Evolutionary conservation across 352 stramenopile genomes (phyloP), one percentile per base, ranked within the genome.

Genomic region (Blastocystis sp.): DNA sequence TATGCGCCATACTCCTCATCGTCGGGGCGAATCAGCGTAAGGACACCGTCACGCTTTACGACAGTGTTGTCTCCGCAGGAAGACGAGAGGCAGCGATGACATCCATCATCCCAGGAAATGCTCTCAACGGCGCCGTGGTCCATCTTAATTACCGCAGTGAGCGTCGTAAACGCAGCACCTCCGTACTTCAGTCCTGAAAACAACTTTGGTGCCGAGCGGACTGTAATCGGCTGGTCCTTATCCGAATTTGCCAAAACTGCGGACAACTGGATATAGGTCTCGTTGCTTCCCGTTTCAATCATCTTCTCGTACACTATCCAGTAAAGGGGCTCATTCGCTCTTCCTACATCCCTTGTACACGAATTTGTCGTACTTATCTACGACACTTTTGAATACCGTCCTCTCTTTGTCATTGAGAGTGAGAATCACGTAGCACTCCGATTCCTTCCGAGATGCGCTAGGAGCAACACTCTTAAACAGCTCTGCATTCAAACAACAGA

Each of bases 21-120:
- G 16, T 56, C 56, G n/a, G 36, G 18, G n/a, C 42, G 34, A 27
- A 87, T 54, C 16, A 75, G n/a, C 14, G 16, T n/a, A 67, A 69
- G 76, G 36, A 36, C 64, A 14, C 53, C 18, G 6, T 32, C 49
- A 40, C 85, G 87, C 21, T 88, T 81, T 18, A 46, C 7, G 38
- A 88, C 63, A 34, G 75, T 88, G 48, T 57, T 48, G 27, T 86
- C 32, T 27, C 4, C 9, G 38, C 53, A 84, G 32, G 7, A 18
- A 56, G 0, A 34, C 65, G 67, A 87, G 18, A 76, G 63, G 34
- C 86, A 89, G 44, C 88, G 88, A 61, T 88, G 63, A 71, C 87
- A 89, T 29, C 84, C 87, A 71, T 89, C 87, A 57, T 89, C 87
- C 86, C 86, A 89, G 0, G 84, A 49, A 21, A 89, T 86, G 54